Conservation (phyloP, 2,329 filamentous ascomycete species). For the Tolypocladium guangdongense region DNA sequence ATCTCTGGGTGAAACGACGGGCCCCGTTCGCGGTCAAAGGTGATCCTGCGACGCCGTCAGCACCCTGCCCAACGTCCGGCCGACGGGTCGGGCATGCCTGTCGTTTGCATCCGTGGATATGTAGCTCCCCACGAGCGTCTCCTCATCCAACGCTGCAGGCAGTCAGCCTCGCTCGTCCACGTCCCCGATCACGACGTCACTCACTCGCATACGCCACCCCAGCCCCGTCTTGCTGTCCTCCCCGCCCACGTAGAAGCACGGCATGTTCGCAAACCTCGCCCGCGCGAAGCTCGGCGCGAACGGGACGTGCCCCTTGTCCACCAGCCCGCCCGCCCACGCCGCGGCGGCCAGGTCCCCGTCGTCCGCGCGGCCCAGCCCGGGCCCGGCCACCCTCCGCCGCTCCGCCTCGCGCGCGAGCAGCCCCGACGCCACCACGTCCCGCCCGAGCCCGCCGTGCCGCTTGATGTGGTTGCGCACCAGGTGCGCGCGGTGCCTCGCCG, state of each 20-base stretch:
- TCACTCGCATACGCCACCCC: slow-evolving; percentile 32
- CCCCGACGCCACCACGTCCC: slow-evolving; percentile 20
- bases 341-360: slow-evolving; percentile 17
- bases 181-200: slow-evolving; percentile 10
- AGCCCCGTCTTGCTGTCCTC: slow-evolving; percentile 27
- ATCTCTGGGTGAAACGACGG: slow-evolving; percentile 19
- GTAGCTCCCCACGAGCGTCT: slow-evolving; percentile 26
- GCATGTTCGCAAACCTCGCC: slow-evolving; percentile 21
- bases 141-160: slow-evolving; percentile 20
- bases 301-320: slow-evolving; percentile 27
- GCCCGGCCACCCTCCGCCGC: slow-evolving; percentile 6
- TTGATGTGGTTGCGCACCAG: slow-evolving; percentile 26
- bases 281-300: slow-evolving; percentile 20
- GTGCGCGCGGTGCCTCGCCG: slow-evolving; percentile 14
- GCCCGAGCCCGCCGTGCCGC: slow-evolving; percentile 20
- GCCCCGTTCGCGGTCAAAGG: slow-evolving; percentile 1
- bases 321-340: slow-evolving; percentile 27
- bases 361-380: slow-evolving; percentile 10
- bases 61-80: neutral
- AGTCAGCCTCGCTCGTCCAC: neutral
- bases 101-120: slow-evolving; percentile 32
- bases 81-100: slow-evolving; percentile 16
- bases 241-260: slow-evolving; percentile 28
- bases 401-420: slow-evolving; percentile 17
- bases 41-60: slow-evolving; percentile 3